These are phyloP conservation scores for Coemansia sp. DNA, from an alignment of 192 early-diverging fungal genomes.

Conservation along the genomic window DNA sequence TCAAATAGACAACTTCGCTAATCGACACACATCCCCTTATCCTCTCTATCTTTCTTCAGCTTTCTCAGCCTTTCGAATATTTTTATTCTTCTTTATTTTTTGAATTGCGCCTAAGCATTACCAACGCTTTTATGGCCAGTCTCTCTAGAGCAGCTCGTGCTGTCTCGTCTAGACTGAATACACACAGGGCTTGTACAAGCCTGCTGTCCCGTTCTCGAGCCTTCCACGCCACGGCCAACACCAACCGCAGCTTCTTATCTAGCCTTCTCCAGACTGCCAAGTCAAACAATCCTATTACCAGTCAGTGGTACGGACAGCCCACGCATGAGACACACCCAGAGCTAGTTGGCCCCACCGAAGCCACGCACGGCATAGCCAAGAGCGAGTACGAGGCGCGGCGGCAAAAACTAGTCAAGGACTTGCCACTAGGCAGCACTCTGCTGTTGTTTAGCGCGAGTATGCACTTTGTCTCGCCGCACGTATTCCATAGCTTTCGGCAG, in stretches of 20 bases:
- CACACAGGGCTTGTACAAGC: not conserved
- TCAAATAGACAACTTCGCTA: not conserved
- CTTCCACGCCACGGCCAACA: conserved; percentile 4
- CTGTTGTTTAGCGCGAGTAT: conserved; percentile 74
- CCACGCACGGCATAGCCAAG: conserved; percentile 74
- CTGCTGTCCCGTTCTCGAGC: not conserved
- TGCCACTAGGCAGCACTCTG: conserved; percentile 67
- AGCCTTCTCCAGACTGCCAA: conserved; percentile 43
- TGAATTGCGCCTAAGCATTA: not conserved
- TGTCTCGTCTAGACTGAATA: not conserved
- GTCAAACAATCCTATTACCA: conserved; percentile 41
- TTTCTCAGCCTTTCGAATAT: not conserved
- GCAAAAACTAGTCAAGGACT: conserved; percentile 56
- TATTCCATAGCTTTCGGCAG: conserved; percentile 95
- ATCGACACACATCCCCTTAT: not conserved
- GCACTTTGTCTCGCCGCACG: conserved; percentile 83
- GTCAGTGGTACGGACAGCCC: conserved; percentile 71
- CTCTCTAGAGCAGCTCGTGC: not conserved
- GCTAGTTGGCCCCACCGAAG: conserved; percentile 70
- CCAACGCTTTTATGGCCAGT: not conserved
- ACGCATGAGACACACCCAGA: conserved; percentile 81
- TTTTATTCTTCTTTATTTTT: not conserved
- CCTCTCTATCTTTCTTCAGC: not conserved
- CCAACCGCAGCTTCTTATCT: conserved; percentile 21
- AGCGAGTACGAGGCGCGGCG: conserved; percentile 80